phyloP scores from a whole-genome alignment of 805 yeast species.

The Yarrowia hollandica region DNA sequence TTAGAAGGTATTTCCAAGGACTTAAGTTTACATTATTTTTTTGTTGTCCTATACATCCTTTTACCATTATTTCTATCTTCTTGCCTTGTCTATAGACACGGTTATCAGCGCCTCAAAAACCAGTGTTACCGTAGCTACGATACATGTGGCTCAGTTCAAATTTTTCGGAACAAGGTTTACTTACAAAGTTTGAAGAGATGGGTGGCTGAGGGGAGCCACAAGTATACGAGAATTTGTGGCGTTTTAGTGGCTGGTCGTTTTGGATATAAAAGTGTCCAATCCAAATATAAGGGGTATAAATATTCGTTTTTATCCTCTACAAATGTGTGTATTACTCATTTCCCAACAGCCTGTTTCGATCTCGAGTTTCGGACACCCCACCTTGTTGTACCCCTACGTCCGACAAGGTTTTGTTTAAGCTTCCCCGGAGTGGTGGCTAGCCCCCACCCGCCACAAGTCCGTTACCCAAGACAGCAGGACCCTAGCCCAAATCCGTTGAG shows the following conservation, averaged over 20 bases:
- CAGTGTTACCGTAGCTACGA: neutral
- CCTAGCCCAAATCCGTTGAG: neutral
- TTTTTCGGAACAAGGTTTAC: neutral
- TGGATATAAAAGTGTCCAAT: too few relatives aligned
- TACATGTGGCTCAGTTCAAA: slow-evolving; percentile 10
- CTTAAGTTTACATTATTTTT: too few relatives aligned
- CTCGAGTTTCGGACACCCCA: too few relatives aligned
- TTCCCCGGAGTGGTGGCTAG: neutral
- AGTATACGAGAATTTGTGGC: neutral
- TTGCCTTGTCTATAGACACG: neutral
- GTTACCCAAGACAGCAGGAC: neutral
- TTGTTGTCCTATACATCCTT: too few relatives aligned
- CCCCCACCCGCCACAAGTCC: slow-evolving; percentile 27
- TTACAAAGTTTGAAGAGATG: neutral
- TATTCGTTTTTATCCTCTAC: too few relatives aligned
- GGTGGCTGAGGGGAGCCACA: slow-evolving; percentile 17
- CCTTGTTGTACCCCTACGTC: neutral
- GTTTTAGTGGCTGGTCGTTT: neutral
- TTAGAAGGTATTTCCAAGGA: too few relatives aligned
- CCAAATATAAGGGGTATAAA: too few relatives aligned
- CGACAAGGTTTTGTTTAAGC: neutral
- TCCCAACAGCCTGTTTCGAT: too few relatives aligned
- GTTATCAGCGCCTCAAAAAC: neutral
- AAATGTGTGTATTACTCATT: too few relatives aligned
- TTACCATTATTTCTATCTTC: too few relatives aligned